These are phyloP conservation scores for Coprinopsis strossmayeri DNA, from an alignment of 768 basidiomycete species.

Conservation along the genomic window DNA sequence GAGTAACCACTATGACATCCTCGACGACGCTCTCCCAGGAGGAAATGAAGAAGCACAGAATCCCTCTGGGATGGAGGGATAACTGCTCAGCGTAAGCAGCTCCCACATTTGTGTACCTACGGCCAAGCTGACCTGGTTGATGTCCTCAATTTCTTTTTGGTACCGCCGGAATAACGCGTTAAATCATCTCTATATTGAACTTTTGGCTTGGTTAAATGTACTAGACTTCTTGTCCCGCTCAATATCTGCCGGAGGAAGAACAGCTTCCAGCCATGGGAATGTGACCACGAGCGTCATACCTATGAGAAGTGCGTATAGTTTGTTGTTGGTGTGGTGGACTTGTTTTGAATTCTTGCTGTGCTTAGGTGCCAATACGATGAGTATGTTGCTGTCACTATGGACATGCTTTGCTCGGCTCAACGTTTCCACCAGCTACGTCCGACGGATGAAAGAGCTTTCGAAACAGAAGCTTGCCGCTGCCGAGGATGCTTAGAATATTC, in stretches of 20 bases:
- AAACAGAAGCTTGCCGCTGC: constrained; percentile 53
- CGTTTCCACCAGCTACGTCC: constrained; percentile 56
- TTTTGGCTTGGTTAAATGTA: constrained; percentile 4
- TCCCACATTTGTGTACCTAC: not conserved
- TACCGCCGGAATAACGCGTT: not conserved
- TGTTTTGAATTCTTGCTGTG: constrained; percentile 3
- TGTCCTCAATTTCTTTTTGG: not conserved
- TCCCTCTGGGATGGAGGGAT: constrained; percentile 85
- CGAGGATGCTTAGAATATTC: constrained; percentile 22
- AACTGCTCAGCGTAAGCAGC: constrained; percentile 80
- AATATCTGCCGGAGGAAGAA: constrained; percentile 80
- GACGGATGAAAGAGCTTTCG: constrained; percentile 79
- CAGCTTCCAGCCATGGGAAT: constrained; percentile 86
- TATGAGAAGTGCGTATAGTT: constrained; percentile 69
- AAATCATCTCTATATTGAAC: not conserved
- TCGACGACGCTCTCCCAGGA: constrained; percentile 76
- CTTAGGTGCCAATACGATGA: constrained; percentile 91
- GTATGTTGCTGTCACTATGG: constrained; percentile 40
- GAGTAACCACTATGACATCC: constrained; percentile 46
- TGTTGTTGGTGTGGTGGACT: not conserved
- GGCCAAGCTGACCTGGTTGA: not conserved
- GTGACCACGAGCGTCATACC: constrained; percentile 78
- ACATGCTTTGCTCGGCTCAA: constrained; percentile 6
- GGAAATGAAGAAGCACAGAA: constrained; percentile 67
- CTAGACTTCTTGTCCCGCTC: constrained; percentile 78